phyloP scores from a whole-genome alignment of 306 rosid species.

The Cicer yamashitae region DNA sequence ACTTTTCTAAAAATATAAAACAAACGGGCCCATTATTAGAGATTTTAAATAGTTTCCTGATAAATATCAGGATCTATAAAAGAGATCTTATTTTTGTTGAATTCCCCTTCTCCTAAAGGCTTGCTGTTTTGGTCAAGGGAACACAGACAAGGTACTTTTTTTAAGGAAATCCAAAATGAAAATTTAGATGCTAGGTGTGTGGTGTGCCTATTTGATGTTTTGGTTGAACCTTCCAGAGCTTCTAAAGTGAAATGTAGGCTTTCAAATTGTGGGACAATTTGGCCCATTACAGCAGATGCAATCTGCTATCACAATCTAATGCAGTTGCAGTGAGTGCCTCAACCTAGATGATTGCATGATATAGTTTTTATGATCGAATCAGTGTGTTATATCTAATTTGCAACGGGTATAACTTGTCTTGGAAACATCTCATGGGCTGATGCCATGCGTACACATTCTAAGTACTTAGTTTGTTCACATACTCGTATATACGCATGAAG shows the following conservation, averaged over 20 bases:
- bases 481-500: background rate
- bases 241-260: slow-evolving; percentile 1
- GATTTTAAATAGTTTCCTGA: slow-evolving; percentile 16
- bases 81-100: slow-evolving; percentile 24
- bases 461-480: slow-evolving; percentile 8
- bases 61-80: background rate
- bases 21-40: background rate
- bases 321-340: background rate
- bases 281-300: background rate
- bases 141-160: slow-evolving; percentile 1
- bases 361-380: slow-evolving; percentile 10
- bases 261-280: background rate
- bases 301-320: background rate
- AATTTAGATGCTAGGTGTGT: slow-evolving; percentile 28
- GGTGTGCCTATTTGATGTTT: slow-evolving; percentile 9
- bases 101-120: background rate
- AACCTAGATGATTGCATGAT: background rate
- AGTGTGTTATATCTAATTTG: slow-evolving; percentile 3
- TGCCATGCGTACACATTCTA: slow-evolving; percentile 5
- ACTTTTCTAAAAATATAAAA: no score
- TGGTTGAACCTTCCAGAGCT: background rate
- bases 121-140: slow-evolving; percentile 7
- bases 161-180: background rate
- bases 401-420: slow-evolving; percentile 29
- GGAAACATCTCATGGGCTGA: slow-evolving; percentile 31